Evolutionary conservation across 2,329 filamentous ascomycete species (phyloP).

Genomic region (Magnaporthiopsis rhizophila): DNA sequence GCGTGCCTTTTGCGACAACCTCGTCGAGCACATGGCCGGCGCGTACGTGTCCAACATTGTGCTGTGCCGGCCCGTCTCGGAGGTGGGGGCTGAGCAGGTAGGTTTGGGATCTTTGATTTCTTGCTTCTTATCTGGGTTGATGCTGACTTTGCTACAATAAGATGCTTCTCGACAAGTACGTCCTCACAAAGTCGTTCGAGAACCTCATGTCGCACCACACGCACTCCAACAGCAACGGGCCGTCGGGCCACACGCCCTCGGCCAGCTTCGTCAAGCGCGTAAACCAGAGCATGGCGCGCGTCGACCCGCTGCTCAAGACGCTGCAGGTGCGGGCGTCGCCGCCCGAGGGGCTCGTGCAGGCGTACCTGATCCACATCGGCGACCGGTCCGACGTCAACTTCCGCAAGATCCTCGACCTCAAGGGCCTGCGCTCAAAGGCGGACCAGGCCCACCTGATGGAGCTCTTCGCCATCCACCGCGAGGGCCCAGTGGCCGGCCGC

Average conservation of each 20-base stretch:
- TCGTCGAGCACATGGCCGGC: constrained; percentile 80
- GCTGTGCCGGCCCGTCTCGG: constrained; percentile 82
- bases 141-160: constrained; percentile 26
- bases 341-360: constrained; percentile 89
- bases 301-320: constrained; percentile 91
- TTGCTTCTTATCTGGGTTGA: neutral
- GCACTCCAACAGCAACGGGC: constrained; percentile 25
- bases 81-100: constrained; percentile 88
- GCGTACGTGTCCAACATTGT: constrained; percentile 79
- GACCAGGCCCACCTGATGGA: constrained; percentile 81
- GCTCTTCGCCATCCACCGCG: constrained; percentile 72
- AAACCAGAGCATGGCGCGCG: constrained; percentile 71
- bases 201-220: constrained; percentile 60
- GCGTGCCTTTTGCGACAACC: constrained; percentile 86
- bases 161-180: constrained; percentile 95
- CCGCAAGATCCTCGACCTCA: constrained; percentile 90
- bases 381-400: constrained; percentile 94
- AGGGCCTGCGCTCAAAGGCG: constrained; percentile 70
- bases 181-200: constrained; percentile 70
- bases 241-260: constrained; percentile 30
- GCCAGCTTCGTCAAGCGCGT: constrained; percentile 77
- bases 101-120: constrained; percentile 13
- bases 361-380: constrained; percentile 93
- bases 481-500: constrained; percentile 57
- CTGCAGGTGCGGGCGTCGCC: constrained; percentile 88